A percentile compares a stretch with the other conserved stretches of the same genome.
Evolutionary conservation across 2,329 filamentous ascomycete genomes (phyloP).

Genomic region (Penicillium frequentans): DNA sequence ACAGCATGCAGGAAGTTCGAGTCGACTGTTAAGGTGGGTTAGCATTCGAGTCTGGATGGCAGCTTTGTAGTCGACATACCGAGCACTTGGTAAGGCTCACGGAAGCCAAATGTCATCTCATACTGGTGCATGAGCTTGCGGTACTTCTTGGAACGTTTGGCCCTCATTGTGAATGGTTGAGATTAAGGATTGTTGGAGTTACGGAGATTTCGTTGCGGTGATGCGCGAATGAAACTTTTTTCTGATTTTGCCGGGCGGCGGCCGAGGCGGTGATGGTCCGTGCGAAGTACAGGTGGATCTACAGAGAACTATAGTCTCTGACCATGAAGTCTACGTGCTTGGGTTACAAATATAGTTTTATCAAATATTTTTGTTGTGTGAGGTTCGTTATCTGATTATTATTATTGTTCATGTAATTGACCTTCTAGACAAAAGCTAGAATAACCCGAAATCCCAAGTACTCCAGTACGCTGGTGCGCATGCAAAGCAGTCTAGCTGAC

Average conservation of each 20-base stretch:
- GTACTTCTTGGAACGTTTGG: constrained; percentile 71
- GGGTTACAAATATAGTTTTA: not conserved
- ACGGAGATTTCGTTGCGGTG: constrained; percentile 8
- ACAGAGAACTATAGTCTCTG: not conserved
- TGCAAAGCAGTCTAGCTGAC: not conserved
- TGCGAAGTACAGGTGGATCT: not conserved
- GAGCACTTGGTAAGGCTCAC: constrained; percentile 90
- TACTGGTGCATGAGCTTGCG: constrained; percentile 94
- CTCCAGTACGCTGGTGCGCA: not conserved
- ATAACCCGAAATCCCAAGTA: not conserved
- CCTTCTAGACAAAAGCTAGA: not conserved
- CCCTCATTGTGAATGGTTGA: constrained; percentile 55
- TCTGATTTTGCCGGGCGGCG: constrained; percentile 38
- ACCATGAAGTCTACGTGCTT: too few relatives aligned
- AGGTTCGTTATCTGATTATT: not conserved
- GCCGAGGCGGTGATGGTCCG: constrained; percentile 6
- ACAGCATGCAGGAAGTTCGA: constrained; percentile 81
- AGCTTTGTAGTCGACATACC: constrained; percentile 45
- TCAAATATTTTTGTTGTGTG: not conserved
- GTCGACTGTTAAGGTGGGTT: constrained; percentile 60
- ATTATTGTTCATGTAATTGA: not conserved
- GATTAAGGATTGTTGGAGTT: constrained; percentile 2
- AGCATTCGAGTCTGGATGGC: constrained; percentile 10
- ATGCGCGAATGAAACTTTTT: constrained; percentile 32
- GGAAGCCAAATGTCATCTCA: constrained; percentile 82